A percentile compares a stretch with the other conserved stretches of the same genome.
Conservation (phyloP, 2,329 filamentous ascomycete genomes). For the Colletotrichum brevisporum region DNA sequence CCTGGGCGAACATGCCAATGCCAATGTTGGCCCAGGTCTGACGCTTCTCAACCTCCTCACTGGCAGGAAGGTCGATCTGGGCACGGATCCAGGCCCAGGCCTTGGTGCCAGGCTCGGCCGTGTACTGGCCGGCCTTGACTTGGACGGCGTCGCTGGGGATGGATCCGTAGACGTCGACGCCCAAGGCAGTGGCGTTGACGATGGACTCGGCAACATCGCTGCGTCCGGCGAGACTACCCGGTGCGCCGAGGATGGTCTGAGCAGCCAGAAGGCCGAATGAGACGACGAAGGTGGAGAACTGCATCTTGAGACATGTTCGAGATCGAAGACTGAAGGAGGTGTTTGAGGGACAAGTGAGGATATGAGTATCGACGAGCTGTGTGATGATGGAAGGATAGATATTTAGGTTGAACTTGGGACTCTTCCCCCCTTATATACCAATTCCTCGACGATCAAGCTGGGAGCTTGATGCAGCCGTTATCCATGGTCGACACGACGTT, state of each 20-base stretch:
- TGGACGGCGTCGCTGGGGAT: conserved; percentile 42
- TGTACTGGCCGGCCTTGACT: conserved; percentile 40
- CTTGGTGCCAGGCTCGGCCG: conserved; percentile 41
- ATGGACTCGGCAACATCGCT: conserved; percentile 23
- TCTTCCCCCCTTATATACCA: too few relatives aligned
- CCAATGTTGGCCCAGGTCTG: conserved; percentile 41
- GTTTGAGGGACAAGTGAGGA: not conserved
- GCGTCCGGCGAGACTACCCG: not conserved
- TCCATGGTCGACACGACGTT: too few relatives aligned
- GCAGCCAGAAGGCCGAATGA: not conserved
- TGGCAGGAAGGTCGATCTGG: conserved; percentile 40
- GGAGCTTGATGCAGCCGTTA: too few relatives aligned
- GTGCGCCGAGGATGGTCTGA: conserved; percentile 3
- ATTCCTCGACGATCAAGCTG: too few relatives aligned
- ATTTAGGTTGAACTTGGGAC: too few relatives aligned
- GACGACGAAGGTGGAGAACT: conserved; percentile 1
- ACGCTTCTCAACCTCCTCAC: conserved; percentile 34
- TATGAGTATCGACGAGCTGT: too few relatives aligned
- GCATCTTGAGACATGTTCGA: not conserved
- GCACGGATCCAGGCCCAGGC: conserved; percentile 43
- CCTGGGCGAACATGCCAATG: conserved; percentile 39
- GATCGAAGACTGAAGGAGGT: not conserved
- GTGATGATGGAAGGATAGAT: too few relatives aligned
- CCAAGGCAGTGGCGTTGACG: conserved; percentile 22
- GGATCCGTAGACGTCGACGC: conserved; percentile 42